Conservation (phyloP, 768 basidiomycete genomes). For the Xerocomellus amylosporus region DNA sequence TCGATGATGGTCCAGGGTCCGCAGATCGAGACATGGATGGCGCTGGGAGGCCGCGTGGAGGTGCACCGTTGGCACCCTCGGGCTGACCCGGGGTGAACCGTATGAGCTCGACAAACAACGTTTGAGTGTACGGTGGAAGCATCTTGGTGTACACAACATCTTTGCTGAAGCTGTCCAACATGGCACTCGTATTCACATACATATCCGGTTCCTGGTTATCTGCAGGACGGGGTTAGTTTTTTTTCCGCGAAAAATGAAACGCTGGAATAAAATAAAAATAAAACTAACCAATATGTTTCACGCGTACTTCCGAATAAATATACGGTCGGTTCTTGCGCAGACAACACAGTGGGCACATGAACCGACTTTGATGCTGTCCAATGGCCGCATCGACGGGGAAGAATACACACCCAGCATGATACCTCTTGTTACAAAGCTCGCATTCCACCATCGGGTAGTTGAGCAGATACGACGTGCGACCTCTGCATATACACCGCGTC, state of each 20-base stretch:
- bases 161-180: slow-evolving; percentile 72
- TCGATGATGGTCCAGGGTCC: slow-evolving; percentile 31
- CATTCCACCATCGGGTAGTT: slow-evolving; percentile 66
- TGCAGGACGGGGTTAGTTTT: slow-evolving; percentile 16
- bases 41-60: slow-evolving; percentile 12
- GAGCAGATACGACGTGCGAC: slow-evolving; percentile 57
- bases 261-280: neutral
- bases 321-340: slow-evolving; percentile 70
- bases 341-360: slow-evolving; percentile 76
- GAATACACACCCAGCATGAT: slow-evolving; percentile 77
- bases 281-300: slow-evolving; percentile 57
- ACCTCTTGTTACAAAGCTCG: slow-evolving; percentile 59
- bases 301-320: slow-evolving; percentile 72
- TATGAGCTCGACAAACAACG: slow-evolving; percentile 73
- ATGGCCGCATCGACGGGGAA: slow-evolving; percentile 48
- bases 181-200: slow-evolving; percentile 69
- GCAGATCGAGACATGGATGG: slow-evolving; percentile 21
- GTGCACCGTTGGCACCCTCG: slow-evolving; percentile 20
- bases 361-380: slow-evolving; percentile 38
- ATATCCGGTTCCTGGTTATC: slow-evolving; percentile 51
- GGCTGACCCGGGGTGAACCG: slow-evolving; percentile 37
- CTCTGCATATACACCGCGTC: slow-evolving; percentile 80
- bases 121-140: slow-evolving; percentile 58
- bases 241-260: neutral
- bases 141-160: slow-evolving; percentile 69